A percentile compares a stretch with the other conserved stretches of the same genome.
phyloP scores from a whole-genome alignment of 139 green algal genomes.

The Chlamydomonas applanata region DNA sequence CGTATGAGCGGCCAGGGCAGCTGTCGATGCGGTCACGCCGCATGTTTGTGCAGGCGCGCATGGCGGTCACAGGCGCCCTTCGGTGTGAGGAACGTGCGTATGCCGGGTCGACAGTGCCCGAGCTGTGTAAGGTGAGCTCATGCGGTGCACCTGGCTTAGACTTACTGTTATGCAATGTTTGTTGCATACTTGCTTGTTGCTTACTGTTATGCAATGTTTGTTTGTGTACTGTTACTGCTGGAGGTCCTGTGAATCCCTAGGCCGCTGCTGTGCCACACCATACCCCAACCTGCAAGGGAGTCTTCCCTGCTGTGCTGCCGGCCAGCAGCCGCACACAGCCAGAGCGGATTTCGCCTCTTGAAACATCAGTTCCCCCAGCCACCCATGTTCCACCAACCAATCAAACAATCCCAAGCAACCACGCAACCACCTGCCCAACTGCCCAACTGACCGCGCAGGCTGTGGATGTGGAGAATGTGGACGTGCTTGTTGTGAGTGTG shows the following conservation, averaged over 20 bases:
- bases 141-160: background rate
- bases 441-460: too few species aligned
- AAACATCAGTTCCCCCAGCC: too few species aligned
- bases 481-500: conserved; percentile 32
- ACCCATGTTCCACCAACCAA: too few species aligned
- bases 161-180: background rate
- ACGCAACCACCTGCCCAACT: too few species aligned
- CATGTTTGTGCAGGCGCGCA: conserved; percentile 37
- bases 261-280: too few species aligned
- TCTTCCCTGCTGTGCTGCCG: too few species aligned
- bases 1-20: conserved; percentile 22
- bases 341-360: too few species aligned
- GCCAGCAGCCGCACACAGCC: too few species aligned
- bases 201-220: background rate
- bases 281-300: too few species aligned
- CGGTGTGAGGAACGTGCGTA: conserved; percentile 30
- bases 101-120: background rate
- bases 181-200: background rate
- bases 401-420: too few species aligned
- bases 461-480: conserved; percentile 30
- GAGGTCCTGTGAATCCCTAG: too few species aligned
- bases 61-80: conserved; percentile 27
- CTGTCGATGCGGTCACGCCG: conserved; percentile 32
- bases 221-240: too few species aligned
- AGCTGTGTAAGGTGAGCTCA: conserved; percentile 30